phyloP scores from a whole-genome alignment of 139 green algal genomes.

The Asterochloris sp. region DNA sequence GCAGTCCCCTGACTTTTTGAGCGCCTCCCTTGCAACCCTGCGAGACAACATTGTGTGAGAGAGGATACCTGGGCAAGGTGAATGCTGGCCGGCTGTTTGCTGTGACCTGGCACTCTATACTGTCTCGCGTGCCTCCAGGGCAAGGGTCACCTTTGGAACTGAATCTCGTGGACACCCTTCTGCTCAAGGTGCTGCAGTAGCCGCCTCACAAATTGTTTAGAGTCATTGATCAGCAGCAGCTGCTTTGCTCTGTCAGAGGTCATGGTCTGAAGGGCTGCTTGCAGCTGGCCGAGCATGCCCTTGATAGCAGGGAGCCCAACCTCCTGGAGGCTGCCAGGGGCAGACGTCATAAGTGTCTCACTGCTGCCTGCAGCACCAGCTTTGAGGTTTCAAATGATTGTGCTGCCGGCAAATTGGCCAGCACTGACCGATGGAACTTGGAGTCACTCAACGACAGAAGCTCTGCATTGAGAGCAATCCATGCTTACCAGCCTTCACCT shows the following conservation, averaged over 20 bases:
- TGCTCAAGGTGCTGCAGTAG: slow-evolving; percentile 37
- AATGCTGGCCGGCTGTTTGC: too few species aligned
- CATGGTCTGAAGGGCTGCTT: slow-evolving; percentile 26
- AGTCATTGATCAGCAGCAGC: slow-evolving; percentile 47
- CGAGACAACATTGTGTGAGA: neutral
- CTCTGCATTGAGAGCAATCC: neutral
- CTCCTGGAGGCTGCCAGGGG: slow-evolving; percentile 25
- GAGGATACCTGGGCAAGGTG: too few species aligned
- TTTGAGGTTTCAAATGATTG: neutral
- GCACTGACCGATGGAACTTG: too few species aligned
- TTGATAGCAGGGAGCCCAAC: slow-evolving; percentile 27
- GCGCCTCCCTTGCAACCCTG: slow-evolving; percentile 35
- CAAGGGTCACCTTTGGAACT: slow-evolving; percentile 27
- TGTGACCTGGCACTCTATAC: too few species aligned
- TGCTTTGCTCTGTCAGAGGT: slow-evolving; percentile 33
- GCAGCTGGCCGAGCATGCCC: slow-evolving; percentile 26
- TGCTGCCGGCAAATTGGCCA: too few species aligned
- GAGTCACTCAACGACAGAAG: too few species aligned
- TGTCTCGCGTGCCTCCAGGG: too few species aligned
- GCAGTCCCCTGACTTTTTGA: slow-evolving; percentile 26
- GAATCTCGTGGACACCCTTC: slow-evolving; percentile 47
- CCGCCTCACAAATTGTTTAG: slow-evolving; percentile 39
- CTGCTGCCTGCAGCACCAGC: neutral
- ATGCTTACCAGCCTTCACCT: neutral
- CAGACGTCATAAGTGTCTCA: slow-evolving; percentile 20